Base-by-base conservation (phyloP, 306 rosid species). In the Leucaena leucocephala region DNA sequence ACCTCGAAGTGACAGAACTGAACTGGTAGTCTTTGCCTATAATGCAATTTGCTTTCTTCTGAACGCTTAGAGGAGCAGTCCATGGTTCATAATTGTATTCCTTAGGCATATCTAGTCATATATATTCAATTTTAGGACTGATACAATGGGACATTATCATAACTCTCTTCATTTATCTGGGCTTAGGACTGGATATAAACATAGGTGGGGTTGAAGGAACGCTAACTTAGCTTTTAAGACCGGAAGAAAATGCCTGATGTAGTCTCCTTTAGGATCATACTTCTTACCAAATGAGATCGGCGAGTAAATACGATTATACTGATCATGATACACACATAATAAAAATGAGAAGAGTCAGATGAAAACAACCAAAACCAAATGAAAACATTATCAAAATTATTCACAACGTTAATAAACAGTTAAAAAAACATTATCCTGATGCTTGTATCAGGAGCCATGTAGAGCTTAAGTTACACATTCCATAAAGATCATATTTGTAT, bases 11-110 rank as follows among this genome's bases (percentile, higher is more conserved):
- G 55, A 75, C 61, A 75, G 49, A 85, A 87, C 94, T 76, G 58
- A 94, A 97, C 95, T 82, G 97, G 82, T 94, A 94, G 82, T 94
- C 98, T 85, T 71, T 87, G 85, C 98, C 98, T 66, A 94, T 84
- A 74, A 92, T 82, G 87, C 98, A 94, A 71, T 91, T 94, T 49
- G 97, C 97, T 86, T 91, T 92, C 35, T 83, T 91, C 78, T 94
- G 98, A 74, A 94, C 83, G 82, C 92, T 88, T 71, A 78, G 72
- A 85, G 97, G 98, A 85, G 98, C 98, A 19, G 89, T 91, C 98
- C 98, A 92, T 38, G 98, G 98, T 83, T 92, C 98, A 80, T 94
- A 94, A 64, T 92, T 92, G 89, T 89, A 94, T 82, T 86, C 86
- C 87, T 76, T 91, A 10, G 98, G 98, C 97, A 94, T 94, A 82